Evolutionary conservation across 768 basidiomycete genomes (phyloP).

Genomic region (Pleurotus djamor): DNA sequence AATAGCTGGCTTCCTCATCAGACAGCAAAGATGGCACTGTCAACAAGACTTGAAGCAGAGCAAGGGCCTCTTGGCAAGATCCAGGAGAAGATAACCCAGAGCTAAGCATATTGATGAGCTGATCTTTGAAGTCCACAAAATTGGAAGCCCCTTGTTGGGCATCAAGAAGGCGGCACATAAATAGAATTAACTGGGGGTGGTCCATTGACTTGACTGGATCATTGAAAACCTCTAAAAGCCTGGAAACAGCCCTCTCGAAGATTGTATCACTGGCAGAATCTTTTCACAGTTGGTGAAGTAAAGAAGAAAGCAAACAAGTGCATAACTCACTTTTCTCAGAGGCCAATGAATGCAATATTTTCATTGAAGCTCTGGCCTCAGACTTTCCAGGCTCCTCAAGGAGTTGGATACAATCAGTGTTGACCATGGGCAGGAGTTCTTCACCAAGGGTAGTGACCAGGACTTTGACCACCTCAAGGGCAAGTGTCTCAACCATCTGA

Average conservation of each 20-base stretch:
- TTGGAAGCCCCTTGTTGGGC: constrained; percentile 47
- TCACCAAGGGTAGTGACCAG: constrained; percentile 79
- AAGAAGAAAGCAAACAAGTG: constrained; percentile 3
- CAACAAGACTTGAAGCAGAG: constrained; percentile 65
- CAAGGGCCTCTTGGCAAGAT: constrained; percentile 58
- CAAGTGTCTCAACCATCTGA: constrained; percentile 64
- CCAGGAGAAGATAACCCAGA: constrained; percentile 53
- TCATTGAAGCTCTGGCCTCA: constrained; percentile 85
- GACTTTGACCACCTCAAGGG: constrained; percentile 66
- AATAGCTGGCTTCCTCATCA: constrained; percentile 73
- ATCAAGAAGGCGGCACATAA: constrained; percentile 65
- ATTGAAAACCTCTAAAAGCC: constrained; percentile 74
- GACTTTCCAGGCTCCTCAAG: constrained; percentile 92
- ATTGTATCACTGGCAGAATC: constrained; percentile 55
- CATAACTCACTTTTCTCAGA: constrained; percentile 68
- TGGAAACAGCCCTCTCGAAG: constrained; percentile 66
- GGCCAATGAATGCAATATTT: constrained; percentile 76
- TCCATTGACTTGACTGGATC: constrained; percentile 67
- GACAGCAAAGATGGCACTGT: constrained; percentile 61
- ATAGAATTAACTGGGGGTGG: constrained; percentile 54
- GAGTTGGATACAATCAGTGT: constrained; percentile 76
- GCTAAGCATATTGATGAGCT: constrained; percentile 63
- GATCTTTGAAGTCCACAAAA: constrained; percentile 70
- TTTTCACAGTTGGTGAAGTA: constrained; percentile 43
- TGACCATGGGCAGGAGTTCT: constrained; percentile 46